phyloP scores from a whole-genome alignment of 169 alveolate genomes.

The Plasmodium relictum region DNA sequence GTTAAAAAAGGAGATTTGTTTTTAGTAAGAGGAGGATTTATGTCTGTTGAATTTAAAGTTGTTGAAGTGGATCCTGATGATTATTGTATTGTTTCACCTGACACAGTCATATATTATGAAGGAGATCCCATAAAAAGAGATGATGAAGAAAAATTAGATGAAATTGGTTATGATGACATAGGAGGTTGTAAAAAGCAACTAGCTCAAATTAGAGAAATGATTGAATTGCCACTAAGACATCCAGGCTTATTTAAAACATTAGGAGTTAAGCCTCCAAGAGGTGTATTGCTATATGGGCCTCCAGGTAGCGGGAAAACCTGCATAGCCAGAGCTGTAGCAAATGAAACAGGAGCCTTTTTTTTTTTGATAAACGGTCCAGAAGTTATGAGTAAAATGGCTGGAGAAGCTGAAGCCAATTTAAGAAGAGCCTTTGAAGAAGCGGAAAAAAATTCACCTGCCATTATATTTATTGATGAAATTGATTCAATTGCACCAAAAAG shows the following conservation, averaged over 20 bases:
- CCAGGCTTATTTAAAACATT: conserved; percentile 99
- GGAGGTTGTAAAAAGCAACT: conserved; percentile 99
- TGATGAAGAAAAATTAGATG: conserved; percentile 99
- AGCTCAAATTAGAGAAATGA: conserved; percentile 99
- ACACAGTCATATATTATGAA: conserved; percentile 93
- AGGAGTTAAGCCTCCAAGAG: conserved; percentile 99
- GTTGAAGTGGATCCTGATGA: conserved; percentile 99
- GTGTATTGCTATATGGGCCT: conserved; percentile 99
- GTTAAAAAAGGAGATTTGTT: conserved; percentile 99
- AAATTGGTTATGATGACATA: conserved; percentile 99
- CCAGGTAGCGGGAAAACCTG: conserved; percentile 99
- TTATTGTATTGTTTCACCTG: conserved; percentile 99
- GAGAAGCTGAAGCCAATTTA: conserved; percentile 98
- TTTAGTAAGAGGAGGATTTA: conserved; percentile 99
- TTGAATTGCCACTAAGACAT: conserved; percentile 99
- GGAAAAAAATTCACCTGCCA: conserved; percentile 99
- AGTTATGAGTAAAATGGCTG: conserved; percentile 99
- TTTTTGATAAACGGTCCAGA: conserved; percentile 98
- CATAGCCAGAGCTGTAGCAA: conserved; percentile 99
- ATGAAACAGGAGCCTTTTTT: conserved; percentile 98
- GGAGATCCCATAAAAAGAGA: conserved; percentile 99
- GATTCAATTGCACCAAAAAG: conserved; percentile 99
- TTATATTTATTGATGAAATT: conserved; percentile 99
- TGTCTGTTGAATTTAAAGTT: conserved; percentile 99
- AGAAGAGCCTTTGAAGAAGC: conserved; percentile 98